Evolutionary conservation across 306 rosid species (phyloP).

Genomic region (Cotoneaster glaucophyllus): DNA sequence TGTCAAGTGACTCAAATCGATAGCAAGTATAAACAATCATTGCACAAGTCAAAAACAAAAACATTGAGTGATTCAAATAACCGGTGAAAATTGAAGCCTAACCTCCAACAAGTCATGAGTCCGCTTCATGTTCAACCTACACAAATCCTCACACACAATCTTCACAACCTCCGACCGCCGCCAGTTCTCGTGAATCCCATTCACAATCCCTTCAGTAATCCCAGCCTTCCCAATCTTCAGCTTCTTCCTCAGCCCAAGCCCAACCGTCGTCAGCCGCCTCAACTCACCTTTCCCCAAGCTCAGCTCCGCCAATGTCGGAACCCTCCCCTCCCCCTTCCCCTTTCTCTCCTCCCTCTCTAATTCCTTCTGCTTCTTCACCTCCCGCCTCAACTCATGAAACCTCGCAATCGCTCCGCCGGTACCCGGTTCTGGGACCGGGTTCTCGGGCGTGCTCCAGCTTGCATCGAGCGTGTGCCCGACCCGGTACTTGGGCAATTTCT

Average conservation of each 20-base stretch:
- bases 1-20: no score
- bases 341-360: conserved; percentile 13
- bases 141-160: conserved; percentile 69
- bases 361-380: conserved; percentile 33
- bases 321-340: conserved; percentile 29
- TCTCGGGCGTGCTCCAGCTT: conserved; percentile 82
- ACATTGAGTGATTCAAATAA: neutral
- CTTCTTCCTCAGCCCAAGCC: conserved; percentile 56
- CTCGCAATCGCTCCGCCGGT: conserved; percentile 40
- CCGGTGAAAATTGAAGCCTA: neutral
- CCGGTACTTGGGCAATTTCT: conserved; percentile 44
- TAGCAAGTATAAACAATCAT: neutral
- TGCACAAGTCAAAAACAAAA: neutral
- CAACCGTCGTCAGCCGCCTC: conserved; percentile 43
- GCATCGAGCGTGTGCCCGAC: conserved; percentile 70
- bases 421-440: conserved; percentile 67
- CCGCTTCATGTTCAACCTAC: conserved; percentile 75
- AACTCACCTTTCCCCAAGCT: conserved; percentile 51
- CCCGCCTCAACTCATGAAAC: conserved; percentile 36
- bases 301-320: conserved; percentile 82
- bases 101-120: conserved; percentile 95
- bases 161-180: conserved; percentile 62
- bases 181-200: conserved; percentile 91
- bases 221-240: conserved; percentile 82
- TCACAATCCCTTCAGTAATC: conserved; percentile 81